A percentile compares a stretch with the other conserved stretches of the same genome.
Conservation (phyloP, 2,329 filamentous ascomycete genomes). For the Proliferodiscus dingleyae region DNA sequence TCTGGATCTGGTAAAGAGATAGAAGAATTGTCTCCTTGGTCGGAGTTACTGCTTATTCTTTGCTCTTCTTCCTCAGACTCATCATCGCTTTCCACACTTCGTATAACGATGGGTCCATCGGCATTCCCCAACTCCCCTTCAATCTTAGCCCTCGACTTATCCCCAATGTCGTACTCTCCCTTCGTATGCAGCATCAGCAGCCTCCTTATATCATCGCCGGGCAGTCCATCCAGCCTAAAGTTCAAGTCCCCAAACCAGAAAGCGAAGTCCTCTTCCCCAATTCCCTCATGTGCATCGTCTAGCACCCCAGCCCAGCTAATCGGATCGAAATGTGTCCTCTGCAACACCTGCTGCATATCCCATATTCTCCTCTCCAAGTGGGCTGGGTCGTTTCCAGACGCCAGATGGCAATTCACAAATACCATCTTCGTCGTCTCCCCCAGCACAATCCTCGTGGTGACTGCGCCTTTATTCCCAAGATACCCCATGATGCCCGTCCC, state of each 20-base stretch:
- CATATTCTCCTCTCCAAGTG: constrained; percentile 81
- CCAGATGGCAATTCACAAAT: constrained; percentile 88
- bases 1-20: constrained; percentile 54
- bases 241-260: constrained; percentile 98
- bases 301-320: constrained; percentile 61
- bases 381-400: constrained; percentile 75
- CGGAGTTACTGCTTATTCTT: constrained; percentile 20
- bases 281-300: constrained; percentile 60
- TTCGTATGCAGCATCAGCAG: constrained; percentile 77
- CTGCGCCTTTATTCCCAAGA: constrained; percentile 92
- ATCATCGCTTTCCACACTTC: constrained; percentile 40
- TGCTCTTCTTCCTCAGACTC: constrained; percentile 35
- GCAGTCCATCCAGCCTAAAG: constrained; percentile 82
- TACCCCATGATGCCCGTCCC: constrained; percentile 90
- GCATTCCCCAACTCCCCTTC: constrained; percentile 38
- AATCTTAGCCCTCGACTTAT: constrained; percentile 30
- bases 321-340: constrained; percentile 72
- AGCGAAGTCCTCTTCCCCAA: constrained; percentile 87
- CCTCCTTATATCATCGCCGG: constrained; percentile 83
- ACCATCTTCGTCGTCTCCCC: constrained; percentile 86
- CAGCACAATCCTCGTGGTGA: constrained; percentile 74
- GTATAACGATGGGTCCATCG: constrained; percentile 46
- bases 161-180: constrained; percentile 65
- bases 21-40: constrained; percentile 35
- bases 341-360: constrained; percentile 73